A percentile compares a stretch with the other conserved stretches of the same genome.
Evolutionary conservation across 345 rosid genomes (phyloP).

Genomic region (Lepidium sativum): DNA sequence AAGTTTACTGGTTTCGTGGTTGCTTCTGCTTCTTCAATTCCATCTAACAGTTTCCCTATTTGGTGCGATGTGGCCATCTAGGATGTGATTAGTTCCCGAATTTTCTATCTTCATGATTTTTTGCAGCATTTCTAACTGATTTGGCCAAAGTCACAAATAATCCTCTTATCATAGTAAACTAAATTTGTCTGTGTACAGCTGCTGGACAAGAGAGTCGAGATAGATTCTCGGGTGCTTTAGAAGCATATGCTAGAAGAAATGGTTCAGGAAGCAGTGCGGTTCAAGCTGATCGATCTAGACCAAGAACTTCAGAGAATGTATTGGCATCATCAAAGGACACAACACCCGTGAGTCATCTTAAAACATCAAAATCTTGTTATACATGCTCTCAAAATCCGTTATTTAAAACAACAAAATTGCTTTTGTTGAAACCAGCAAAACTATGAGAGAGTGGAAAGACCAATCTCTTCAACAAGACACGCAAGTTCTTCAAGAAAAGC

Average conservation of each 20-base stretch:
- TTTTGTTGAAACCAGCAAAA: conserved; percentile 39
- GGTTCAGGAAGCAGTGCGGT: conserved; percentile 41
- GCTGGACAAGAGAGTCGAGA: conserved; percentile 58
- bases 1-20: neutral
- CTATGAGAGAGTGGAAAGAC: conserved; percentile 44
- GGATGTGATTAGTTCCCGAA: neutral
- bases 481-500: conserved; percentile 76
- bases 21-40: neutral
- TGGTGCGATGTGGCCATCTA: neutral
- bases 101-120: neutral
- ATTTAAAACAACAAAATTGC: conserved; percentile 15
- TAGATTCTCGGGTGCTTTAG: conserved; percentile 65
- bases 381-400: neutral
- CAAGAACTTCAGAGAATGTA: conserved; percentile 50
- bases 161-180: neutral
- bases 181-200: conserved; percentile 21
- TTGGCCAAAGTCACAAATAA: neutral
- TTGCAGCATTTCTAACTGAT: neutral
- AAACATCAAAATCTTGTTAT: neutral
- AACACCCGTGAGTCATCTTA: conserved; percentile 34
- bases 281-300: conserved; percentile 44
- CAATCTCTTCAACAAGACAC: conserved; percentile 57
- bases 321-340: conserved; percentile 48
- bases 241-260: conserved; percentile 65
- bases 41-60: neutral